Base-by-base conservation (phyloP, 1,139 yeast species). In the Taphrina flavorubra region DNA sequence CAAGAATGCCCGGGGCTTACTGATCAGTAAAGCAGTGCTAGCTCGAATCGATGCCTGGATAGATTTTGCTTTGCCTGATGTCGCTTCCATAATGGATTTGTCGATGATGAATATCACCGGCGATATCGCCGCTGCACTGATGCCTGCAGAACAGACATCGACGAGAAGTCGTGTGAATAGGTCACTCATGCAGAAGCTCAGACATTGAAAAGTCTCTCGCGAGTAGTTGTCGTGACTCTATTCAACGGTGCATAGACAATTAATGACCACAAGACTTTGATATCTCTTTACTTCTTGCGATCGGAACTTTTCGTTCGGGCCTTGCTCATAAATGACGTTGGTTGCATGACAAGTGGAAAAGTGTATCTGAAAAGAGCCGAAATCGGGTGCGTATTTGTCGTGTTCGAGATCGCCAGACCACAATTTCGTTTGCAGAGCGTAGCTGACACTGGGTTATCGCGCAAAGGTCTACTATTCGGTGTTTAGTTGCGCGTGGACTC, bases 1-100 rank as follows among this genome's bases (percentile, higher is more conserved):
- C 39, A 63, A 40, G 61, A 68, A 64, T 31, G 39, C 20, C 25
- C 18, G 20, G 13, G 67, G 67, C 8, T 37, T 16, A 18, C 40
- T 31, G n/a, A 55, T 5, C 6, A 63, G 37, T 4, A 51, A 47
- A 4, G 37, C 6, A 18, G 56, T 18, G 47, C 67, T 63, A 11
- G 51, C 13, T 16, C 55, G 14, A 37, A 63, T 44, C 44, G 61
- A 53, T 13, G 55, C 42, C 36, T 25, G 1, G 14, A 63, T 63
- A 25, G 67, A 63, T 13, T 20, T 31, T 10, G 65, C 56, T 34
- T 59, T 63, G 18, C 70, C 70, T 13, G 65, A 58, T 11, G 70
- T 64, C 39, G 65, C 65, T 39, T 68, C 70, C 40, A 68, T 65
- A 40, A 68, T 68, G 16, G 68, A 47, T 25, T 63, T 68, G 51